phyloP scores from a whole-genome alignment of 2,329 filamentous ascomycete genomes.

The Lizonia empirigonia region DNA sequence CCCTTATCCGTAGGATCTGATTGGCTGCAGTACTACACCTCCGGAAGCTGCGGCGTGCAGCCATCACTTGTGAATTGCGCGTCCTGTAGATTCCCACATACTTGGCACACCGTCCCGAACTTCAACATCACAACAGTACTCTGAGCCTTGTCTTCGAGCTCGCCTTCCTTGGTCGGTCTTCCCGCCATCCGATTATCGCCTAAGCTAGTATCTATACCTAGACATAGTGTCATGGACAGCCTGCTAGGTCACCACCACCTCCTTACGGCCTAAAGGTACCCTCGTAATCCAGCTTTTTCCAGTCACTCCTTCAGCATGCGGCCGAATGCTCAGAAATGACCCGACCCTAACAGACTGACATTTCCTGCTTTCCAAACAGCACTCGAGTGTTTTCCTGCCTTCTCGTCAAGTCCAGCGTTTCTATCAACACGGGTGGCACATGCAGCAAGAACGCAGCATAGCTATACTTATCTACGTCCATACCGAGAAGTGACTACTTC shows the following conservation, averaged over 20 bases:
- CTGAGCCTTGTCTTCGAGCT: not conserved
- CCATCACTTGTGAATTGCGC: constrained; percentile 7
- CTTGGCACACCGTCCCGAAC: not conserved
- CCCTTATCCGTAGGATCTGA: constrained; percentile 6
- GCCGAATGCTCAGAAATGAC: not conserved
- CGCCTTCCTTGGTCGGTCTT: not conserved
- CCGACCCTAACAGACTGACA: not conserved
- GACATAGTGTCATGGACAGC: not conserved
- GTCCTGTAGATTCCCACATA: not conserved
- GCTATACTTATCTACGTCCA: constrained; percentile 18
- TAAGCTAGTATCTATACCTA: not conserved
- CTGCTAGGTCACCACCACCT: no score
- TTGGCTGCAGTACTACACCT: constrained; percentile 1
- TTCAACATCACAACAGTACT: not conserved
- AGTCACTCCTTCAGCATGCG: not conserved
- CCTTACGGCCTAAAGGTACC: no score
- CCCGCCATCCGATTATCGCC: not conserved
- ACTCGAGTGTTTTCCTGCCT: not conserved
- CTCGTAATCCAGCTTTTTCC: not conserved
- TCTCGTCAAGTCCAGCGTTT: constrained; percentile 8
- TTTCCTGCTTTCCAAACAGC: not conserved
- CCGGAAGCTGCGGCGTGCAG: constrained; percentile 1
- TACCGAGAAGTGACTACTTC: constrained; percentile 2
- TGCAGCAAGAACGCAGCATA: constrained; percentile 28
- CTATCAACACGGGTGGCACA: constrained; percentile 17